phyloP scores from a whole-genome alignment of 495 filamentous ascomycete species.

The Neurospora tetrasperma region DNA sequence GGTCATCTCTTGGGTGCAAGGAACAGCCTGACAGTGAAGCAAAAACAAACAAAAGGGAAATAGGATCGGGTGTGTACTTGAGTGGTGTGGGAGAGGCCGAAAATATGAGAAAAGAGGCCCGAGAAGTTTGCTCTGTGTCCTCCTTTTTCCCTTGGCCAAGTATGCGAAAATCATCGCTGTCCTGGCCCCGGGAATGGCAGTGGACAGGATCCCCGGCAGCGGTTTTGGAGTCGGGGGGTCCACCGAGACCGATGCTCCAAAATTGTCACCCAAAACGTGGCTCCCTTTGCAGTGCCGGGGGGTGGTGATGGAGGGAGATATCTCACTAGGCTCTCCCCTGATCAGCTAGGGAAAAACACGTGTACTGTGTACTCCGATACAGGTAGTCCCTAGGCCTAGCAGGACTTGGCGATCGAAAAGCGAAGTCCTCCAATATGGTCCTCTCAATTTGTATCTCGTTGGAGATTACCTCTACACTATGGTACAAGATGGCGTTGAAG shows the following conservation, averaged over 20 bases:
- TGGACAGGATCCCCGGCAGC: background rate
- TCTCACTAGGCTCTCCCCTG: background rate
- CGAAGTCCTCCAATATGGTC: background rate
- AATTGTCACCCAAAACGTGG: background rate
- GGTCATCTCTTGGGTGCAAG: constrained; percentile 14
- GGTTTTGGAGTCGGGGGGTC: background rate
- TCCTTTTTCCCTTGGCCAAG: background rate
- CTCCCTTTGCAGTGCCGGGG: background rate
- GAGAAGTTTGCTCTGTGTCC: background rate
- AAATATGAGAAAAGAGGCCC: background rate
- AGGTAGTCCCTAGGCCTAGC: background rate
- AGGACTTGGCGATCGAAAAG: background rate
- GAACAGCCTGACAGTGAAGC: constrained; percentile 4
- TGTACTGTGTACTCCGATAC: background rate
- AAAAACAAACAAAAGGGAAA: constrained; percentile 4
- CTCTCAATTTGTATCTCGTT: background rate
- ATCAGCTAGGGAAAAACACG: background rate
- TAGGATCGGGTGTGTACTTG: background rate
- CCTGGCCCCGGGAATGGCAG: background rate
- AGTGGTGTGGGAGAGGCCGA: background rate
- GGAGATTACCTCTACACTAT: background rate
- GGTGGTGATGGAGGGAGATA: background rate
- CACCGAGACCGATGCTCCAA: background rate
- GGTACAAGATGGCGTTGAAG: background rate
- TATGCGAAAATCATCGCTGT: background rate